Evolutionary conservation across 2,329 filamentous ascomycete genomes (phyloP), one percentile per base, ranked within the genome.

Genomic region (Cordyceps javanica): DNA sequence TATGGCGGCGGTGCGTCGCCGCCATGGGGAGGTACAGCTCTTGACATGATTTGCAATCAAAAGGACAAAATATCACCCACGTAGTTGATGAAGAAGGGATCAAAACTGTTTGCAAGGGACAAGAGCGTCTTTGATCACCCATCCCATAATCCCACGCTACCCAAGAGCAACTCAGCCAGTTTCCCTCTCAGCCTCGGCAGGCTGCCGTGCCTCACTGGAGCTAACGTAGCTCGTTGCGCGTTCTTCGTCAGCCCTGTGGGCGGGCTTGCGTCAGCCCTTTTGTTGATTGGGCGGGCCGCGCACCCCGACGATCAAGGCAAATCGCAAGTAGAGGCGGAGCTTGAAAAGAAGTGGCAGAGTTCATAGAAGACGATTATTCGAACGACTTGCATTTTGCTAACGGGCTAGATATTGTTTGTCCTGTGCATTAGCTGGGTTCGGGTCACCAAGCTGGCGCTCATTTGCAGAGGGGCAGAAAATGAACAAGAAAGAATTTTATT

Each of bases 1-100:
- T 85, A 85, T 6, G 82, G 82, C 5, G 81, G 80, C 21, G 81
- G 78, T 8, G 68, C 65, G 59, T 79, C 72, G 57, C 74, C 69
- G 11, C 34, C 44, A 28, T 54, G 51, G 19, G 19, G 28, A 36
- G 51, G 39, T 45, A 16, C 19, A 8, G 51, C 19, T 7, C 28
- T 28, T 11, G 51, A 54, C 51, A 54, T 54, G 28, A n/a, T 54
- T 32, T 3, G 7, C n/a, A 21, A 21, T 4, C 9, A n/a, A 25
- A 21, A 32, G 3, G n/a, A 19, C 14, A 41, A 21, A 4, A 10
- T 19, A 38, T 42, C 19, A n/a, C n/a, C n/a, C n/a, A 53, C 36
- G 38, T 5, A 53, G 38, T 23, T 32, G 38, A 53, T 41, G 36
- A 0, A 50, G n/a, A 34, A 10, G 7, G 23, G 36, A 14, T 32